Base-by-base conservation (phyloP, 306 rosid genomes). In the Quercus alba region DNA sequence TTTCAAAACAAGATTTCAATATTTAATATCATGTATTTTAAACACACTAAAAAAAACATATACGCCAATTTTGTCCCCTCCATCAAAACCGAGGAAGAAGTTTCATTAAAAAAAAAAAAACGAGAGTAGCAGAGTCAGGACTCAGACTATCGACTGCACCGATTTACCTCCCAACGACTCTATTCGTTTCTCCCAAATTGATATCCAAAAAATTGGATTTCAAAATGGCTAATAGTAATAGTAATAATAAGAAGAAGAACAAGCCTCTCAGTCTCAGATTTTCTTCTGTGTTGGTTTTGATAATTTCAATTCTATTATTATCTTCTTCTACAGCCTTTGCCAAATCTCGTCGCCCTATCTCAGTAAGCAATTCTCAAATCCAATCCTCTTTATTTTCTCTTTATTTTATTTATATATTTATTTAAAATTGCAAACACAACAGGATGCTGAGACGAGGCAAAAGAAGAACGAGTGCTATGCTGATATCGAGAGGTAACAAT, bases 391-490 rank as follows among this genome's bases (percentile, higher is more conserved):
- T 33, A 14, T 26, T 6, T 52, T 52, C 31, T 3, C 38, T 8
- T 3, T 7, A 23, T 3, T 59, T 14, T 59, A 1, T 20, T n/a
- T n/a, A 11, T n/a, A 11, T n/a, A 31, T 35, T 73, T 74, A 18
- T 11, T 61, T 7, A 8, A 41, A 18, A 78, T 21, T 82, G 72
- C 38, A 51, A 59, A 59, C 76, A 9, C 72, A 73, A 49, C 89
- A 94, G 98, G 97, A 92, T 21, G n/a, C 56, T 77, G 94, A 92
- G 82, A 86, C 79, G 25, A 88, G 95, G 83, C 87, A 90, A 77
- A 91, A 80, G 90, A 94, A 90, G 85, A 83, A 85, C 85, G 93
- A 94, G 74, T 94, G 97, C 77, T 91, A 92, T 75, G 90, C 88
- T 14, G 98, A 94, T 78, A 89, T 94, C 52, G 97, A 94, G 77